These are phyloP conservation scores for Microcyclospora tardicrescens DNA, from an alignment of 2,329 filamentous ascomycete species.

Conservation along the genomic window DNA sequence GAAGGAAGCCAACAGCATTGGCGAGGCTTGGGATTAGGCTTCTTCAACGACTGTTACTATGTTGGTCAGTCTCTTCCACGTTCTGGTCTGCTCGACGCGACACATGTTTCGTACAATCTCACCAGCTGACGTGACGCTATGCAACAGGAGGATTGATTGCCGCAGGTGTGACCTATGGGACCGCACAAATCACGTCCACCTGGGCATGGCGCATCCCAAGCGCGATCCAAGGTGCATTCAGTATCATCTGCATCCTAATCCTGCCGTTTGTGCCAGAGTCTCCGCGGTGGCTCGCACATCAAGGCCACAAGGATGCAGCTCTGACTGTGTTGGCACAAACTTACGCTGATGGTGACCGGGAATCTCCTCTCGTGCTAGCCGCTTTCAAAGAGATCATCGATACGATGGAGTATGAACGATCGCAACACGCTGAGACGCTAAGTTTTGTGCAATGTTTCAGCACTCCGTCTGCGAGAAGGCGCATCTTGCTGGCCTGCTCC, in stretches of 20 bases:
- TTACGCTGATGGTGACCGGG: conserved; percentile 32
- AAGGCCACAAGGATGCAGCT: conserved; percentile 31
- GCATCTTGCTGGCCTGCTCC: conserved; percentile 26
- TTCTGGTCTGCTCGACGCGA: too few relatives aligned
- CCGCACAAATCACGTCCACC: conserved; percentile 29
- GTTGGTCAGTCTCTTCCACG: conserved; percentile 1
- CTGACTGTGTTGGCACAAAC: conserved; percentile 30
- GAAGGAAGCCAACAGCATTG: conserved; percentile 11
- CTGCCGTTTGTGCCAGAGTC: conserved; percentile 36
- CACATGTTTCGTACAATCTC: background rate
- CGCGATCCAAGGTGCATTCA: conserved; percentile 31
- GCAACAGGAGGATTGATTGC: conserved; percentile 30
- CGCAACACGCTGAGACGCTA: conserved; percentile 22
- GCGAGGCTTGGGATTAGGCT: conserved; percentile 33
- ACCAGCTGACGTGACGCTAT: background rate
- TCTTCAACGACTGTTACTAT: conserved; percentile 29
- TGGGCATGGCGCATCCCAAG: conserved; percentile 37
- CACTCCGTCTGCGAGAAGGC: conserved; percentile 24
- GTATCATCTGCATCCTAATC: conserved; percentile 29
- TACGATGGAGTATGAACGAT: conserved; percentile 34
- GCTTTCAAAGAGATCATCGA: conserved; percentile 37
- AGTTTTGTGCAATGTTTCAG: conserved; percentile 26
- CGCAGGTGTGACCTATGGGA: conserved; percentile 35
- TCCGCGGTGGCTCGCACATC: conserved; percentile 35
- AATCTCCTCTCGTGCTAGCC: conserved; percentile 27